These are phyloP conservation scores for Calonectria hawksworthii DNA, from an alignment of 2,329 filamentous ascomycete genomes.

Conservation along the genomic window DNA sequence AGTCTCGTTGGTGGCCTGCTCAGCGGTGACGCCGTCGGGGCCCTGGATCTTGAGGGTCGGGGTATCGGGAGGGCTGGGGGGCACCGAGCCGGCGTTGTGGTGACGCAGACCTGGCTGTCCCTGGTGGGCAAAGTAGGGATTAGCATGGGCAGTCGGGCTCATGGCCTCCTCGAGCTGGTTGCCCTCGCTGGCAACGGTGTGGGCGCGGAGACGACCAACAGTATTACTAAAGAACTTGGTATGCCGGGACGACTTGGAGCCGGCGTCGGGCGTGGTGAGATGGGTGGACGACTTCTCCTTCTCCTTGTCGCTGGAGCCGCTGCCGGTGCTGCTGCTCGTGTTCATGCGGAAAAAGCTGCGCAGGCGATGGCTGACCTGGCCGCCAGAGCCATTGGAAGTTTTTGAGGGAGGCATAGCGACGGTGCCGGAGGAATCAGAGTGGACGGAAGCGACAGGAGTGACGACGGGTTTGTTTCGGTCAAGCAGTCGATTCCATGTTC, in stretches of 20 bases:
- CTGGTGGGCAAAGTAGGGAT: conserved; percentile 98
- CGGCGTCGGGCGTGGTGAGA: conserved; percentile 35
- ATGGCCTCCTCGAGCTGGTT: conserved; percentile 89
- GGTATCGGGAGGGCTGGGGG: conserved; percentile 92
- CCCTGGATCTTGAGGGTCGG: conserved; percentile 82
- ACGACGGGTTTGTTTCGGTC: conserved; percentile 43
- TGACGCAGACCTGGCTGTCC: conserved; percentile 93
- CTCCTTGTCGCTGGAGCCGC: conserved; percentile 54
- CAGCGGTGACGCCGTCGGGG: conserved; percentile 73
- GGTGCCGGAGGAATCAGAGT: conserved; percentile 13
- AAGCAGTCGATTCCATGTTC: conserved; percentile 57
- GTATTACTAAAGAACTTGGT: conserved; percentile 90
- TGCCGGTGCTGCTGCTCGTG: conserved; percentile 56
- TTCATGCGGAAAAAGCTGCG: conserved; percentile 82
- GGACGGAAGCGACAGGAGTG: conserved; percentile 26
- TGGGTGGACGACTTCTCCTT: conserved; percentile 48
- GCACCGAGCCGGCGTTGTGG: conserved; percentile 93
- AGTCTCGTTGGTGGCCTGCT: conserved; percentile 80
- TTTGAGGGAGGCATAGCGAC: conserved; percentile 67
- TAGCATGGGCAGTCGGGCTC: conserved; percentile 93
- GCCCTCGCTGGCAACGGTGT: conserved; percentile 93
- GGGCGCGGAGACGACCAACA: conserved; percentile 88
- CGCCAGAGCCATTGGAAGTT: conserved; percentile 62
- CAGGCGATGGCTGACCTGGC: conserved; percentile 76
- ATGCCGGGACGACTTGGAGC: conserved; percentile 79